Conservation (phyloP, 768 basidiomycete species). For the Strobilomyces echinocephalus region DNA sequence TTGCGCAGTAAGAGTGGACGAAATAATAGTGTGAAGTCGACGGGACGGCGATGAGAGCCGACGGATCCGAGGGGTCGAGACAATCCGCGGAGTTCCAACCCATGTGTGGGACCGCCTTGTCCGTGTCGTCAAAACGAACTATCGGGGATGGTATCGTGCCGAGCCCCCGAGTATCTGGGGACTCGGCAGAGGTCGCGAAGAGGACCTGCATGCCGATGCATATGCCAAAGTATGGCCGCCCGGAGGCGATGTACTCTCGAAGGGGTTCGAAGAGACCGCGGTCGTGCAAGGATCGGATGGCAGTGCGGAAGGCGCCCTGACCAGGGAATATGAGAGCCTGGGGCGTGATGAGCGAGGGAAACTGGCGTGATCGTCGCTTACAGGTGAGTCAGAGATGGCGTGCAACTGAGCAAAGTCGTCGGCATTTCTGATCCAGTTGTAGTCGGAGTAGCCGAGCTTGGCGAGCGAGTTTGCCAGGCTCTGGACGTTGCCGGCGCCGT, state of each 20-base stretch:
- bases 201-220: slow-evolving; percentile 99
- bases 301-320: slow-evolving; percentile 89
- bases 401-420: slow-evolving; percentile 67
- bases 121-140: slow-evolving; percentile 58
- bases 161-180: slow-evolving; percentile 61
- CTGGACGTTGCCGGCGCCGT: slow-evolving; percentile 93
- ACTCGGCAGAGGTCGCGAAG: slow-evolving; percentile 82
- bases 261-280: slow-evolving; percentile 80
- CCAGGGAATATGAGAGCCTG: slow-evolving; percentile 96
- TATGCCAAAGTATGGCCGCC: slow-evolving; percentile 94
- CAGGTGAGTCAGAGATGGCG: slow-evolving; percentile 42
- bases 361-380: slow-evolving; percentile 41
- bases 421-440: slow-evolving; percentile 80
- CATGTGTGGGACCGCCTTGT: slow-evolving; percentile 95
- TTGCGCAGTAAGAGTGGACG: slow-evolving; percentile 91
- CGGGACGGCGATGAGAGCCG: slow-evolving; percentile 44
- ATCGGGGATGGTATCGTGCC: slow-evolving; percentile 82
- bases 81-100: slow-evolving; percentile 87
- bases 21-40: slow-evolving; percentile 83
- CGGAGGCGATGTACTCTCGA: slow-evolving; percentile 75
- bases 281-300: slow-evolving; percentile 67
- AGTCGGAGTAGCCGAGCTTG: slow-evolving; percentile 71
- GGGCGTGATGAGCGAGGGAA: slow-evolving; percentile 9
- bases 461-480: slow-evolving; percentile 89
- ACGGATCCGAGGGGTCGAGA: slow-evolving; percentile 39